These are phyloP conservation scores for Copromyces sp. DNA, from an alignment of 495 filamentous ascomycete species.

Conservation along the genomic window DNA sequence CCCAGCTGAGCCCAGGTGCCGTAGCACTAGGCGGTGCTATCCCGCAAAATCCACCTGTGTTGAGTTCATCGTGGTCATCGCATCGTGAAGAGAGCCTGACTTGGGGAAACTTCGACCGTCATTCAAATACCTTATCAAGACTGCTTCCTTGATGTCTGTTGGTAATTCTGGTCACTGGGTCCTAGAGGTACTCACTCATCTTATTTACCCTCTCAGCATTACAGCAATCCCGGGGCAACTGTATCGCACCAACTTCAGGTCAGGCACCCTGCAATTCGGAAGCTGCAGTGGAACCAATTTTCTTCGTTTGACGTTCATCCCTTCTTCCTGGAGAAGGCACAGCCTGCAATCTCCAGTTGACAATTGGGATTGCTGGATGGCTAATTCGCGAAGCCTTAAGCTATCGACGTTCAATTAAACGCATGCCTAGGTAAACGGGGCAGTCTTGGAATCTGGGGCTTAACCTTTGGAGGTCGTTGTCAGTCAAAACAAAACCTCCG, in stretches of 20 bases:
- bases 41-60: not conserved
- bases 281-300: not conserved
- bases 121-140: not conserved
- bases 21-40: not conserved
- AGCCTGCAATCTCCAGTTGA: not conserved
- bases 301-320: not conserved
- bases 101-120: not conserved
- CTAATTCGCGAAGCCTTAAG: not conserved
- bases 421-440: not conserved
- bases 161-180: not conserved
- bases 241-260: not conserved
- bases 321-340: not conserved
- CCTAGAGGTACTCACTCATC: not conserved
- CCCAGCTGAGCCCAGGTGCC: not conserved
- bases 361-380: not conserved
- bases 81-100: not conserved
- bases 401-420: not conserved
- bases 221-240: not conserved
- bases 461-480: not conserved
- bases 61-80: not conserved
- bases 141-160: not conserved
- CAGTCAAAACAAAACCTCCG: not conserved
- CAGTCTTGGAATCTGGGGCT: not conserved
- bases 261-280: not conserved
- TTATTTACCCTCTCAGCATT: not conserved